Evolutionary conservation across 768 basidiomycete genomes (phyloP), one percentile per base, ranked within the genome.

Genomic region (Agrocybe pediades): DNA sequence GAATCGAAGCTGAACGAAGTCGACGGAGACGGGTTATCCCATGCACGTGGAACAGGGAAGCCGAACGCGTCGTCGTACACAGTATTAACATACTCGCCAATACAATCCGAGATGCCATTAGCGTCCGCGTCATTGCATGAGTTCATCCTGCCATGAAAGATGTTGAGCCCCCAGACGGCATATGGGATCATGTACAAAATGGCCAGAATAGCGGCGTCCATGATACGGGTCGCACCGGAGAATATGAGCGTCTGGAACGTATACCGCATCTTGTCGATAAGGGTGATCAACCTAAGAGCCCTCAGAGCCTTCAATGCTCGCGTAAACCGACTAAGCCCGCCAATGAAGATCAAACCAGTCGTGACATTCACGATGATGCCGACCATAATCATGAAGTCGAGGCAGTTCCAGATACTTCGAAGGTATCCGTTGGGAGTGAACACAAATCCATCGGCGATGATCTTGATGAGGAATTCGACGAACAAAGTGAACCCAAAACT

Each of bases 361-460:
- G 80, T 77, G 46, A 90, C 79, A 56, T 92, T 95, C 64, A 88
- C 77, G 21, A 94, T 69, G 25, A 96, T 69, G 5, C 92, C 89
- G 27, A 74, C 67, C 74, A 98, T 83, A 66, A 98, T 88, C 65
- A 92, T 67, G 60, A 95, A 87, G 71, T 98, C 96, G 53, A 98
- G 73, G 61, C 88, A 69, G 67, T 98, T 98, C 94, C 95, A 98
- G 7, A 95, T 86, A 56, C 90, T 91, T 23, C 87, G 86, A 24
- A 97, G 68, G 65, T 98, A 98, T 0, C 94, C 93, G 61, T 95
- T 95, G 0, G 94, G 94, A 0, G 90, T 87, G 71, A 95, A 94
- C 13, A 89, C 64, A 68, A 96, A 89, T 0, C 96, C 96, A 64
- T 98, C 96, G 1, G 96, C 96, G 43, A 93, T 74, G 66, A 95